Conservation (phyloP, 2,329 filamentous ascomycete genomes). For the Dryadomyces quercivorus region DNA sequence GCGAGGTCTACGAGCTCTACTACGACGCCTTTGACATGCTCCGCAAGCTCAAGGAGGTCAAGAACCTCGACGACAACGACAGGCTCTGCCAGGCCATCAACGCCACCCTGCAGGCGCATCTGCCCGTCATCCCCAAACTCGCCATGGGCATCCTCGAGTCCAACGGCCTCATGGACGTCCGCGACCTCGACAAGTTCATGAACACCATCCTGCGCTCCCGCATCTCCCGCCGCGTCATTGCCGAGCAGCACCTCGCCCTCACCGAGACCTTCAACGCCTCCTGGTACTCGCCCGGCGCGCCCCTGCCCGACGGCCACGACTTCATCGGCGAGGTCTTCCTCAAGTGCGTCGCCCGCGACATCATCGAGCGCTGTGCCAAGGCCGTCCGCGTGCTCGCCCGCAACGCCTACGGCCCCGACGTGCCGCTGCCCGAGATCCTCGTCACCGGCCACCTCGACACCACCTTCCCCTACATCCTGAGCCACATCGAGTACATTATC, state of each 20-base stretch:
- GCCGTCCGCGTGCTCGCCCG: constrained; percentile 64
- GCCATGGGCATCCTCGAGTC: constrained; percentile 92
- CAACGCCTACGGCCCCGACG: constrained; percentile 59
- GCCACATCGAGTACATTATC: constrained; percentile 92
- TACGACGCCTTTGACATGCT: constrained; percentile 92
- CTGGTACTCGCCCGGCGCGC: constrained; percentile 76
- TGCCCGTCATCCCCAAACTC: constrained; percentile 86
- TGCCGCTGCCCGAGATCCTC: constrained; percentile 65
- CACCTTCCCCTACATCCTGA: constrained; percentile 92
- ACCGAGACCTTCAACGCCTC: constrained; percentile 88
- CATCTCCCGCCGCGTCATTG: constrained; percentile 91
- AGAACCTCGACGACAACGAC: constrained; percentile 81
- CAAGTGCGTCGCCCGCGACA: constrained; percentile 80
- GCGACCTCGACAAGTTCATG: constrained; percentile 87
- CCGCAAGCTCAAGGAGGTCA: constrained; percentile 72
- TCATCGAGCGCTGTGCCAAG: constrained; percentile 71
- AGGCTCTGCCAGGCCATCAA: constrained; percentile 69
- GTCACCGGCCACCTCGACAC: constrained; percentile 78
- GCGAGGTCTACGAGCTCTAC: constrained; percentile 92
- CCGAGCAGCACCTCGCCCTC: constrained; percentile 89
- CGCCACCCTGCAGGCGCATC: constrained; percentile 70
- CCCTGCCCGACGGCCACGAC: constrained; percentile 54
- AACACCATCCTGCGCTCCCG: constrained; percentile 86
- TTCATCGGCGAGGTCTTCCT: constrained; percentile 95
- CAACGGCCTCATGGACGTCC: constrained; percentile 65